Base-by-base conservation (phyloP, 352 stramenopile genomes). In the Phytopythium oedochilum region DNA sequence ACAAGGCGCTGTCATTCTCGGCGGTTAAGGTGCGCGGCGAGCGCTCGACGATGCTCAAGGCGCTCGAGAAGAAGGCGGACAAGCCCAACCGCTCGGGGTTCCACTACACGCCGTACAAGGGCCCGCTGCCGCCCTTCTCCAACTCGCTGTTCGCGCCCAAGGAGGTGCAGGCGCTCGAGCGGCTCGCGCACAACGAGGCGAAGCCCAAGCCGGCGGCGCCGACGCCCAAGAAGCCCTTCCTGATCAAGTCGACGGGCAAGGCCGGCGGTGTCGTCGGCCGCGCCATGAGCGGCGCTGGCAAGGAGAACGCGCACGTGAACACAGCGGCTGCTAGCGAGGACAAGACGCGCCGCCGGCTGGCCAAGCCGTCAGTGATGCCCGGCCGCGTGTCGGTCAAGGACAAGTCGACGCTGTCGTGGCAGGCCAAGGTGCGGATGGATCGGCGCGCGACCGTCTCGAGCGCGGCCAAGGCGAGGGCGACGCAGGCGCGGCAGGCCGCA, bases 91-190 rank as follows among this genome's bases (percentile, higher is more conserved):
- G 35, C 49, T 8, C 29, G 31, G 34, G 49, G 1, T 62, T 70
- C 35, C 57, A 23, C 47, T 91, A 86, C 64, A 89, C 78, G 53
- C 81, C 81, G n/a, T 86, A 92, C 62, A 78, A 55, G 34, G 81
- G 81, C 1, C 78, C 77, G 3, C 50, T 92, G 49, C 81, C 81
- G 17, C 62, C 75, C 15, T 76, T 76, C 57, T 58, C 42, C 38
- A 50, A 58, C 49, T 55, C 49, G 31, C 52, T 51, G 11, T 48
- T 51, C 26, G 52, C 39, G 5, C 39, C 39, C 18, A 58, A 58
- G 52, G 42, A 58, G 31, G 45, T 58, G 18, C 39, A 58, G 39
- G 28, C 29, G 36, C 26, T 58, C 22, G 39, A 58, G 47, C 31
- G 49, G 12, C 32, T 55, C 22, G 34, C 45, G 49, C 31, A 53